phyloP scores from a whole-genome alignment of 257 asterid species.

The Solanum chiquidenum region DNA sequence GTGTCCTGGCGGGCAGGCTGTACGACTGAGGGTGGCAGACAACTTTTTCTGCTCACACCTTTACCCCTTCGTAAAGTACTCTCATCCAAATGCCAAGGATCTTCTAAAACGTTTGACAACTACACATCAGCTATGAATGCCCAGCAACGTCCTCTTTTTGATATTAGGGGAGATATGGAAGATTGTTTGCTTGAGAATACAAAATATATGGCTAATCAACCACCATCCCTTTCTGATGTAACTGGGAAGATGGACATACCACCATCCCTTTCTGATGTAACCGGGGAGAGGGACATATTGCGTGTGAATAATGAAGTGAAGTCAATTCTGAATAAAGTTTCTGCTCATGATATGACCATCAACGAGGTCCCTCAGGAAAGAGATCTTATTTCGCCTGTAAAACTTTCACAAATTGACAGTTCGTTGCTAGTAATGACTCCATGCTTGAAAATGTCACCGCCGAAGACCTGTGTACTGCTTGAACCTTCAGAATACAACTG shows the following conservation, averaged over 20 bases:
- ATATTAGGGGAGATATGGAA: not conserved
- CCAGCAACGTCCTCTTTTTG: conserved; percentile 10
- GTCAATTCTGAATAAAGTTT: conserved; percentile 19
- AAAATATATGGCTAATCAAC: conserved; percentile 5
- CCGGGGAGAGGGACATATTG: not conserved
- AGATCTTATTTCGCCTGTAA: conserved; percentile 31
- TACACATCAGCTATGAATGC: conserved; percentile 9
- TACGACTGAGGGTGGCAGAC: conserved; percentile 54
- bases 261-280: conserved; percentile 4
- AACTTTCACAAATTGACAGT: conserved; percentile 16
- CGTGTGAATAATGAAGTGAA: not conserved
- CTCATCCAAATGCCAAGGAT: conserved; percentile 19
- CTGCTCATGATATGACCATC: conserved; percentile 8
- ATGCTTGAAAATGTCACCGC: conserved; percentile 70
- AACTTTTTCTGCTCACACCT: conserved; percentile 87
- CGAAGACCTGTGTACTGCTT: conserved; percentile 71
- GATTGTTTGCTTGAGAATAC: conserved; percentile 13
- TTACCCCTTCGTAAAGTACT: conserved; percentile 41
- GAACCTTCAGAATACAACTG: conserved; percentile 52
- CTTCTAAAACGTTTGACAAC: conserved; percentile 15
- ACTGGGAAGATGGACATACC: not conserved
- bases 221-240: conserved; percentile 4
- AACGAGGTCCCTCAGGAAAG: conserved; percentile 11
- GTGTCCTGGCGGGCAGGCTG: conserved; percentile 86
- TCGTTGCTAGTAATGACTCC: conserved; percentile 63